Evolutionary conservation across 176 grass and related monocot genomes (phyloP).

Genomic region (Aegilops sharonensis): DNA sequence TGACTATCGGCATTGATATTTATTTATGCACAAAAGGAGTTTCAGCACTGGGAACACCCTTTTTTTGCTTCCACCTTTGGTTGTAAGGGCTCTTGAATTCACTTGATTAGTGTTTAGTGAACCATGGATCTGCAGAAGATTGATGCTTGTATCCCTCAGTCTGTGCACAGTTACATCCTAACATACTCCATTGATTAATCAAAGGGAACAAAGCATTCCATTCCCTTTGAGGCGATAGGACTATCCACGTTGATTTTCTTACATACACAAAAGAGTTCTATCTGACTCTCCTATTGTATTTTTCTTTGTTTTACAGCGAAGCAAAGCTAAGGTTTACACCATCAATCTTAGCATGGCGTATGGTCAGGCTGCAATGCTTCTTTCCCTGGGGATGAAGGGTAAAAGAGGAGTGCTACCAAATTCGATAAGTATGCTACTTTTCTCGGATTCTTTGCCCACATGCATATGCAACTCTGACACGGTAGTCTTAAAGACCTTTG

Average conservation of each 20-base stretch:
- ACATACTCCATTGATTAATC: not conserved
- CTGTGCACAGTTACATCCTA: not conserved
- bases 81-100: not conserved
- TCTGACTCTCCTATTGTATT: not conserved
- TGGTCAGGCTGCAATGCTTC: conserved; percentile 87
- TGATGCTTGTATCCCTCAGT: not conserved
- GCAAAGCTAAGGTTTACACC: conserved; percentile 87
- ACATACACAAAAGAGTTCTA: not conserved
- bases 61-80: too few species aligned
- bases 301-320: conserved; percentile 44
- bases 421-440: conserved; percentile 59
- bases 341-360: conserved; percentile 88
- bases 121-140: not conserved
- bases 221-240: conserved; percentile 8
- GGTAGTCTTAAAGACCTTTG: not conserved
- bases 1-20: not conserved
- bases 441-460: not conserved
- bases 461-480: not conserved
- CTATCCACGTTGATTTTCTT: not conserved
- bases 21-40: not conserved
- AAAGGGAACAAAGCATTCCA: not conserved
- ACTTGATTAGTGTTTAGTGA: not conserved
- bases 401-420: conserved; percentile 74
- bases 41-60: too few species aligned
- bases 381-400: conserved; percentile 77